phyloP scores from a whole-genome alignment of 441 rosid genomes.

The Erodium trifolium region DNA sequence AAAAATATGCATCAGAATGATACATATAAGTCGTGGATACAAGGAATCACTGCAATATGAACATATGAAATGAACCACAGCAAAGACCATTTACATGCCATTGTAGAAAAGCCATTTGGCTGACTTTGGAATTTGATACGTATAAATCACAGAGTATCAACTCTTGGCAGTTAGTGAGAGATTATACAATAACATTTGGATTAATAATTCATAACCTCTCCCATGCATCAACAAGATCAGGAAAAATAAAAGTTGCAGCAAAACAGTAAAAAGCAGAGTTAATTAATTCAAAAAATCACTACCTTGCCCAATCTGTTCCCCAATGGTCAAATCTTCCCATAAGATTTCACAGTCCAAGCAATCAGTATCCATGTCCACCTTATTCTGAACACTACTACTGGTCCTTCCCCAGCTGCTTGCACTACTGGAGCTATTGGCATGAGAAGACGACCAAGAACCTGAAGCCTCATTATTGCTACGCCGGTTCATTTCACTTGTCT shows the following conservation, averaged over 20 bases:
- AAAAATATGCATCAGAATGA: slow-evolving; percentile 24
- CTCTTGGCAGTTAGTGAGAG: not conserved
- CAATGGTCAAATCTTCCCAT: slow-evolving; percentile 83
- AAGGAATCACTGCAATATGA: slow-evolving; percentile 9
- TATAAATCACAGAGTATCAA: not conserved
- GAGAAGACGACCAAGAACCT: slow-evolving; percentile 72
- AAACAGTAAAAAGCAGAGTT: slow-evolving; percentile 3
- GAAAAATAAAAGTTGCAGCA: not conserved
- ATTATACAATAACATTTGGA: not conserved
- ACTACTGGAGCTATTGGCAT: slow-evolving; percentile 78
- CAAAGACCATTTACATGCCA: slow-evolving; percentile 5
- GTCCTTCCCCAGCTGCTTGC: slow-evolving; percentile 86
- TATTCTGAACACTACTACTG: slow-evolving; percentile 61
- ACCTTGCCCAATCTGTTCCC: slow-evolving; percentile 94
- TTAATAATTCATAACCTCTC: not conserved
- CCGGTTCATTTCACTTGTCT: slow-evolving; percentile 38
- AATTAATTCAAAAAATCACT: slow-evolving; percentile 17
- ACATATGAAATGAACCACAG: slow-evolving; percentile 4
- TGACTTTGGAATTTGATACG: not conserved
- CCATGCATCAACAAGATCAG: not conserved
- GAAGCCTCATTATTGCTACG: slow-evolving; percentile 48
- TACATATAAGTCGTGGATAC: not conserved
- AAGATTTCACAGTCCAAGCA: slow-evolving; percentile 75
- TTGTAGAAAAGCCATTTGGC: not conserved
- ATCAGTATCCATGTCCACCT: slow-evolving; percentile 55